These are phyloP conservation scores for Trifolium repens DNA, from an alignment of 306 rosid species.

Conservation along the genomic window DNA sequence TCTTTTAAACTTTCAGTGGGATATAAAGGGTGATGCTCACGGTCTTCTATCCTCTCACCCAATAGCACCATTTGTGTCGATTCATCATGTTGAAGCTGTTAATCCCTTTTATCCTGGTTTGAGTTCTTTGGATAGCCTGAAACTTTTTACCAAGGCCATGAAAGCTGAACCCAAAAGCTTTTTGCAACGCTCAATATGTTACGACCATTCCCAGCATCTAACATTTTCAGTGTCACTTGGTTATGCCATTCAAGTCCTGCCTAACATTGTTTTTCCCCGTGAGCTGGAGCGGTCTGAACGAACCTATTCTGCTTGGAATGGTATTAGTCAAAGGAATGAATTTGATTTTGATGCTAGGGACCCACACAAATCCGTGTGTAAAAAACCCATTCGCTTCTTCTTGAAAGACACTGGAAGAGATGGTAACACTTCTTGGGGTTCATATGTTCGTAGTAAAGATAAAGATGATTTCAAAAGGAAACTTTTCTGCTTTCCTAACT, in stretches of 20 bases:
- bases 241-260: slow-evolving; percentile 72
- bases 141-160: slow-evolving; percentile 74
- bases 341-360: slow-evolving; percentile 79
- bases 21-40: slow-evolving; percentile 72
- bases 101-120: slow-evolving; percentile 75
- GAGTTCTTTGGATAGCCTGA: slow-evolving; percentile 67
- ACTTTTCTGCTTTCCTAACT: slow-evolving; percentile 67
- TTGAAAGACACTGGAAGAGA: slow-evolving; percentile 55
- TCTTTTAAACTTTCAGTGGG: slow-evolving; percentile 60
- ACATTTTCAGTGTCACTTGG: slow-evolving; percentile 74
- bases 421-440: slow-evolving; percentile 63
- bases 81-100: slow-evolving; percentile 81
- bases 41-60: slow-evolving; percentile 85
- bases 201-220: slow-evolving; percentile 52
- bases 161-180: slow-evolving; percentile 63
- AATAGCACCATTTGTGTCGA: slow-evolving; percentile 74
- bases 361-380: slow-evolving; percentile 65
- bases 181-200: slow-evolving; percentile 77
- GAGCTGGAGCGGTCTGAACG: slow-evolving; percentile 80
- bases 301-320: slow-evolving; percentile 85
- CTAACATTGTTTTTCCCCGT: slow-evolving; percentile 63
- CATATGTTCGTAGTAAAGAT: slow-evolving; percentile 55
- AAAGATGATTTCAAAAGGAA: slow-evolving; percentile 64
- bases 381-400: slow-evolving; percentile 67
- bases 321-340: slow-evolving; percentile 57